Evolutionary conservation across 2,329 filamentous ascomycete genomes (phyloP).

Genomic region (Zymoseptoria brevis): DNA sequence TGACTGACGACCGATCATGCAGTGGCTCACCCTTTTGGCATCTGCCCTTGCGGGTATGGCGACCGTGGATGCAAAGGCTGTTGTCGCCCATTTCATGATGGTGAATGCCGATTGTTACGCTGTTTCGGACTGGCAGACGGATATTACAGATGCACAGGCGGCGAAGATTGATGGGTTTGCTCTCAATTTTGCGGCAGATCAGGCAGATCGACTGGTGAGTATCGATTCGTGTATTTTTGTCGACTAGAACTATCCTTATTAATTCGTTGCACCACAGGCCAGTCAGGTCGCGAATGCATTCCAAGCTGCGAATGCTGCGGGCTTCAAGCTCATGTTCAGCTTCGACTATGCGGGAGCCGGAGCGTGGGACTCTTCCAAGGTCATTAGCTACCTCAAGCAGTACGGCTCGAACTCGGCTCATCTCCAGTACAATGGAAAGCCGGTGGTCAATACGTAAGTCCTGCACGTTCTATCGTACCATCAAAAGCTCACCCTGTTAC

Average conservation of each 20-base stretch:
- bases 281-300: constrained; percentile 43
- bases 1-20: background rate
- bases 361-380: constrained; percentile 28
- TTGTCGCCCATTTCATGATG: constrained; percentile 12
- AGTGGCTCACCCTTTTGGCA: constrained; percentile 6
- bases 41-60: constrained; percentile 7
- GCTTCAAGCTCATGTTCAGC: constrained; percentile 48
- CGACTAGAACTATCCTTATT: background rate
- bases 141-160: constrained; percentile 11
- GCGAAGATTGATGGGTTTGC: constrained; percentile 42
- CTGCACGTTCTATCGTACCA: constrained; percentile 21
- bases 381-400: constrained; percentile 39
- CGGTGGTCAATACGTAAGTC: constrained; percentile 48
- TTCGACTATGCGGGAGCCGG: constrained; percentile 49
- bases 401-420: constrained; percentile 41
- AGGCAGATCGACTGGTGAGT: constrained; percentile 17
- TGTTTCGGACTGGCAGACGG: constrained; percentile 6
- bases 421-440: constrained; percentile 42
- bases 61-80: constrained; percentile 7
- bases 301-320: constrained; percentile 20
- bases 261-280: background rate
- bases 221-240: background rate
- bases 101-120: constrained; percentile 6
- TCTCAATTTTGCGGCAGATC: constrained; percentile 41
- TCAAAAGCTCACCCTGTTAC: constrained; percentile 2